These are phyloP conservation scores for Beauveria bassiana DNA, from an alignment of 2,329 filamentous ascomycete genomes.

Conservation along the genomic window DNA sequence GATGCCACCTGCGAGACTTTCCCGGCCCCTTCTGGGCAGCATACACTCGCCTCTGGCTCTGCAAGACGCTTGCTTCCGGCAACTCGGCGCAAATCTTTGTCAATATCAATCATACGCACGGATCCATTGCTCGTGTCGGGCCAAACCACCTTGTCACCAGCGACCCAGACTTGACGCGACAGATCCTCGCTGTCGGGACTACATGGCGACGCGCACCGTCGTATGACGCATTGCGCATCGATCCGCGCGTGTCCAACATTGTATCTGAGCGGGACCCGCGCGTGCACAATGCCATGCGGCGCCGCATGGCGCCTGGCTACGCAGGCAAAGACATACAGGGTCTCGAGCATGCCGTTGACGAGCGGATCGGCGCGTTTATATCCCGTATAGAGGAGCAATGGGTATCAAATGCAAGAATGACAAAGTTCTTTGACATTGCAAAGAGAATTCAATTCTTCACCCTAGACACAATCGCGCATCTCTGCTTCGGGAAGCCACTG, in stretches of 20 bases:
- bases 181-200: neutral
- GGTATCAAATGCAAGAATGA: neutral
- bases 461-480: neutral
- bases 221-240: neutral
- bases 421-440: neutral
- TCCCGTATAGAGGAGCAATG: neutral
- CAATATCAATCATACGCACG: neutral
- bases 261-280: neutral
- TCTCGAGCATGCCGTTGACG: neutral
- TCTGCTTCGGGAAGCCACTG: neutral
- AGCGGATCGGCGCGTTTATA: neutral
- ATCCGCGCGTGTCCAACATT: neutral
- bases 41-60: neutral
- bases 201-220: neutral
- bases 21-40: neutral
- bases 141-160: slow-evolving; percentile 1
- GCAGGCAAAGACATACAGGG: neutral
- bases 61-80: neutral
- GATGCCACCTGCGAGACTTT: neutral
- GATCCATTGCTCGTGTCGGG: neutral
- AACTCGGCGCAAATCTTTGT: neutral
- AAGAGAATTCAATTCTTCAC: neutral
- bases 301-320: neutral
- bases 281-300: neutral
- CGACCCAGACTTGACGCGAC: neutral